Evolutionary conservation across 2,329 filamentous ascomycete genomes (phyloP), one percentile per base, ranked within the genome.

Genomic region (Aspergillus costaricaensis): DNA sequence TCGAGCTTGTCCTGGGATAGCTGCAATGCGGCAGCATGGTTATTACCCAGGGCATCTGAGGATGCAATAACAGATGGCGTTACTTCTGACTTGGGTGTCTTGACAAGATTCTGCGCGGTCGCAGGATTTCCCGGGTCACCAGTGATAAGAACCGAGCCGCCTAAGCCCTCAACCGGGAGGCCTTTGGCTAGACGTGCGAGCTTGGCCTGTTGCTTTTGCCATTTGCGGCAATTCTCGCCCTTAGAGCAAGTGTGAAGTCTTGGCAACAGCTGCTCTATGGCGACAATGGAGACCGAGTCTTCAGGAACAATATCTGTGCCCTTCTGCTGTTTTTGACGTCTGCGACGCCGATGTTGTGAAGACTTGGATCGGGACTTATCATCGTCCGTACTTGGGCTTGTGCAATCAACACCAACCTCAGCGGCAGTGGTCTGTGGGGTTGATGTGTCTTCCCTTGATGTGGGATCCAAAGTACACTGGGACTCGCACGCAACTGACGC

Each of bases 221-320:
- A 96, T 74, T 92, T 96, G 52, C 86, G 82, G 76, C 93, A 96
- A 67, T 90, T 88, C 75, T 95, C 91, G 49, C 93, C 93, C 75
- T 96, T 96, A 49, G 87, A 86, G 78, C 93, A 97, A 59, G 85
- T 84, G 77, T 96, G 93, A 15, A 89, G 86, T 77, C 91, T 93
- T 5, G 92, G 92, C 57, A 96, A 84, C 57, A 95, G 81, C 75
- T 96, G 91, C 77, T 96, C 92, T 64, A 96, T 96, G 27, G 90
- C 92, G 36, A 96, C 92, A 67, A 96, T 96, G 0, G 92, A 96
- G 4, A 95, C 88, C 1, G 91, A 94, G 74, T 96, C 91, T 60
- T 88, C 85, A 2, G 91, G 91, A 0, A 57, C 58, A 32, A 64
- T n/a, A 23, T 64, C 55, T 0, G 53, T 60, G 4, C 61, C 59